phyloP scores from a whole-genome alignment of 2,329 filamentous ascomycete genomes.

The Fusarium xylarioides region DNA sequence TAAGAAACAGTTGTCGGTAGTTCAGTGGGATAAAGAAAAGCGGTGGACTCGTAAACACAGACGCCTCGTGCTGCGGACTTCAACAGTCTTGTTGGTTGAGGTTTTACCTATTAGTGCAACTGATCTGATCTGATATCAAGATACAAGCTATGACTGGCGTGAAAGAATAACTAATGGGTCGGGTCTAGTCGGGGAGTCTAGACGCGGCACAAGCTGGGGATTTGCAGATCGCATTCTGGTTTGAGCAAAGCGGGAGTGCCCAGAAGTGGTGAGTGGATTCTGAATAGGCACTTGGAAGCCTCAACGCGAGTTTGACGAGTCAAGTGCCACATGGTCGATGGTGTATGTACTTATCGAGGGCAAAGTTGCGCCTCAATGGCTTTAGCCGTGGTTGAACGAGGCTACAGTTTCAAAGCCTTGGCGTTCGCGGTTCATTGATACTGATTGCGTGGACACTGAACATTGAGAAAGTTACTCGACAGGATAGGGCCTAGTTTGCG shows the following conservation, averaged over 20 bases:
- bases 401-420: slow-evolving; percentile 3
- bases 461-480: background rate
- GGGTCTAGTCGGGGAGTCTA: slow-evolving; percentile 4
- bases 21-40: background rate
- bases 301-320: slow-evolving; percentile 10
- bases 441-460: background rate
- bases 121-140: background rate
- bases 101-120: background rate
- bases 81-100: slow-evolving; percentile 19
- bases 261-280: slow-evolving; percentile 10
- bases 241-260: slow-evolving; percentile 2
- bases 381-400: slow-evolving; percentile 1
- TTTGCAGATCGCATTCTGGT: slow-evolving; percentile 11
- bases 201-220: slow-evolving; percentile 16
- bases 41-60: slow-evolving; percentile 22
- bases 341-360: background rate
- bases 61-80: slow-evolving; percentile 17
- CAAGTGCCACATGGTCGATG: slow-evolving; percentile 17
- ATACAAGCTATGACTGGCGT: background rate
- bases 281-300: slow-evolving; percentile 10
- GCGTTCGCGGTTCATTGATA: background rate
- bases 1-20: background rate
- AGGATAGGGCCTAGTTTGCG: background rate
- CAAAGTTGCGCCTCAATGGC: background rate
- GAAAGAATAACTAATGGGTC: background rate